Evolutionary conservation across 2,329 filamentous ascomycete genomes (phyloP).

Genomic region (Exophiala sp.): DNA sequence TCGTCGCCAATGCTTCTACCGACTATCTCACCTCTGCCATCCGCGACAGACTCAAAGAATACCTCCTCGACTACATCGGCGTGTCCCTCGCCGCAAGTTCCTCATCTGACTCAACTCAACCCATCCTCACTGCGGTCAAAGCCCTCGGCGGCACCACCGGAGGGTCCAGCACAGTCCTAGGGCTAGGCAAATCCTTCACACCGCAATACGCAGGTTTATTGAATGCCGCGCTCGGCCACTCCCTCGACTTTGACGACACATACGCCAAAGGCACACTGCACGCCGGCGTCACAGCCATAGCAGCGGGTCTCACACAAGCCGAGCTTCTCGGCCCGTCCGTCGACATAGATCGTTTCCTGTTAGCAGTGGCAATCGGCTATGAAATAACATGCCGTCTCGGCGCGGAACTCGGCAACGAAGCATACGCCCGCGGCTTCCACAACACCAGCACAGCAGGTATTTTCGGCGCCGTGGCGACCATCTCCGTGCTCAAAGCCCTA

Average conservation of each 20-base stretch:
- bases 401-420: slow-evolving; percentile 33
- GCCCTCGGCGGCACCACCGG: slow-evolving; percentile 16
- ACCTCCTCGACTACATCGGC: slow-evolving; percentile 26
- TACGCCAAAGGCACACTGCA: slow-evolving; percentile 42
- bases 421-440: slow-evolving; percentile 39
- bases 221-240: slow-evolving; percentile 44
- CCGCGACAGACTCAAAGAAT: slow-evolving; percentile 23
- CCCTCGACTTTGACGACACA: slow-evolving; percentile 47
- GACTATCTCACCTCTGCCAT: slow-evolving; percentile 14
- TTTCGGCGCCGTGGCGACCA: slow-evolving; percentile 36
- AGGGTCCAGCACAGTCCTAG: slow-evolving; percentile 20
- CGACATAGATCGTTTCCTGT: slow-evolving; percentile 30
- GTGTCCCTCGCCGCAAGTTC: slow-evolving; percentile 24
- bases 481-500: slow-evolving; percentile 31
- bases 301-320: slow-evolving; percentile 31
- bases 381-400: slow-evolving; percentile 35
- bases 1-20: slow-evolving; percentile 16
- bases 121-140: slow-evolving; percentile 21
- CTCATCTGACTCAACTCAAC: slow-evolving; percentile 22
- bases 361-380: slow-evolving; percentile 35
- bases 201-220: slow-evolving; percentile 42
- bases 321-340: slow-evolving; percentile 28
- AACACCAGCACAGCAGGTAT: slow-evolving; percentile 38
- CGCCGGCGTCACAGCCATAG: slow-evolving; percentile 39
- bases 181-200: slow-evolving; percentile 22